Evolutionary conservation across 1,139 yeast genomes (phyloP).

Genomic region (Magnusiomyces suaveolens): DNA sequence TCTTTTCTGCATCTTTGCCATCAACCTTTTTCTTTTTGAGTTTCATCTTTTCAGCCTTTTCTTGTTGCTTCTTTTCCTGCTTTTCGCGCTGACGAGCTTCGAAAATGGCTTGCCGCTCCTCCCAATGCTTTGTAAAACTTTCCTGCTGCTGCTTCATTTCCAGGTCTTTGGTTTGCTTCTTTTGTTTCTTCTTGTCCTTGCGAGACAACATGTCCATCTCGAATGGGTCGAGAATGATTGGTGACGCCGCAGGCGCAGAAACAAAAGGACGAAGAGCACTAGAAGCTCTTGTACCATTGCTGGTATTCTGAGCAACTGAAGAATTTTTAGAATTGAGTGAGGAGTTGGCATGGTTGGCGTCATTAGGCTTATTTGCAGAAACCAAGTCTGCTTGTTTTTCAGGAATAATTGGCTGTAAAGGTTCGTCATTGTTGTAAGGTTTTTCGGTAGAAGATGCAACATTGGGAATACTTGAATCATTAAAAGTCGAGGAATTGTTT

Average conservation of each 20-base stretch:
- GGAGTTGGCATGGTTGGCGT: background rate
- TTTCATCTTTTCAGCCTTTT: background rate
- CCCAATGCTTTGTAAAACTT: background rate
- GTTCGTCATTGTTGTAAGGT: background rate
- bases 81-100: background rate
- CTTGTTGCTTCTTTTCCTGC: background rate
- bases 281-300: background rate
- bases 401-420: background rate
- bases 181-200: constrained; percentile 1
- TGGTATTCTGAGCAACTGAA: background rate
- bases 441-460: background rate
- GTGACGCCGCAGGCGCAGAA: background rate
- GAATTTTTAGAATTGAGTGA: background rate
- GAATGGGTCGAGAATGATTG: background rate
- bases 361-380: background rate
- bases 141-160: background rate
- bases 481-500: background rate
- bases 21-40: too few relatives aligned
- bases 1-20: background rate
- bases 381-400: background rate
- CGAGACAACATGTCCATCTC: background rate
- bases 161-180: background rate
- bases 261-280: background rate
- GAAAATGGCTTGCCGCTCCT: background rate
- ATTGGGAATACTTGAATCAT: background rate